Percentiles rank a stretch among this genome's conserved stretches.
Conservation (phyloP, 2,329 filamentous ascomycete genomes). For the Trichoderma sp. region DNA sequence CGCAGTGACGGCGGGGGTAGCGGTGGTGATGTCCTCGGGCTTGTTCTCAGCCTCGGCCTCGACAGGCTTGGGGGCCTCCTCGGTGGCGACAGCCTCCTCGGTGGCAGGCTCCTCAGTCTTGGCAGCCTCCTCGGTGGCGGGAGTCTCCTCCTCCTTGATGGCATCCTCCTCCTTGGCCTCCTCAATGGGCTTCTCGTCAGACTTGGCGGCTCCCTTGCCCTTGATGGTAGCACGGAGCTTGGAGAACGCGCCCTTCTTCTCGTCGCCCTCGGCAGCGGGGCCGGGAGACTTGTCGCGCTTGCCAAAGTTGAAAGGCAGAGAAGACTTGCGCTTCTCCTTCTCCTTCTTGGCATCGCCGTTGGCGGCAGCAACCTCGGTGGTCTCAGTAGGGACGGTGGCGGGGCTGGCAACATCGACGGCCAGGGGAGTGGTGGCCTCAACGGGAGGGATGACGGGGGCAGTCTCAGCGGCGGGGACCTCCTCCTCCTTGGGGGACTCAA, state of each 20-base stretch:
- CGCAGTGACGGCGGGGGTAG: constrained; percentile 55
- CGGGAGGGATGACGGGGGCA: constrained; percentile 63
- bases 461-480: constrained; percentile 52
- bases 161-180: constrained; percentile 44
- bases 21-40: constrained; percentile 46
- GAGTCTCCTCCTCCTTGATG: constrained; percentile 40
- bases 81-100: constrained; percentile 39
- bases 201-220: constrained; percentile 49
- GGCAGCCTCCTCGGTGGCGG: constrained; percentile 42
- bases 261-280: constrained; percentile 66
- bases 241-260: constrained; percentile 58
- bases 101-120: constrained; percentile 33
- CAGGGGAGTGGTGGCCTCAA: constrained; percentile 60
- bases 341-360: constrained; percentile 64
- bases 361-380: constrained; percentile 49
- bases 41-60: constrained; percentile 47
- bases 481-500: constrained; percentile 50
- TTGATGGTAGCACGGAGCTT: constrained; percentile 64
- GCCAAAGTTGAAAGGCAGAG: constrained; percentile 73
- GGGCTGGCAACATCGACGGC: constrained; percentile 58
- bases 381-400: constrained; percentile 52
- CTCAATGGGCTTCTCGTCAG: constrained; percentile 47
- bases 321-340: constrained; percentile 85
- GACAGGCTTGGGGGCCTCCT: constrained; percentile 35
- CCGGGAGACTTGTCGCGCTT: constrained; percentile 71